Percentiles rank a stretch among this genome's conserved stretches.
Conservation (phyloP, 345 rosid species). For the Gossypium rotundifolium region DNA sequence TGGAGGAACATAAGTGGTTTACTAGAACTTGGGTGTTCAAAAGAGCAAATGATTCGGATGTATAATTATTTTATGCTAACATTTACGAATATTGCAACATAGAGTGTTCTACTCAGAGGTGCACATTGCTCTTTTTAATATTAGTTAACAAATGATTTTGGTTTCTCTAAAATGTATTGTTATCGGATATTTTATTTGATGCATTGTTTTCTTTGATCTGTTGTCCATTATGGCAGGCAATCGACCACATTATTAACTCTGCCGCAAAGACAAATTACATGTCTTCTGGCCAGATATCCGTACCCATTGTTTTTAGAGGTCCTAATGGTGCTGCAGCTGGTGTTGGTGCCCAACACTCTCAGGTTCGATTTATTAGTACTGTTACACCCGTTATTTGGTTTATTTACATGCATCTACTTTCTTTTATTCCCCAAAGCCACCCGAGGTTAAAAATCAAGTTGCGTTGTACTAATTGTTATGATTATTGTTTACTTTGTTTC, state of each 20-base stretch:
- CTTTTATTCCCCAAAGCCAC: background rate
- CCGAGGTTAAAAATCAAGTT: background rate
- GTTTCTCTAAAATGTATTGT: background rate
- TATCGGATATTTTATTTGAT: background rate
- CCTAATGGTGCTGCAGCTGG: slow-evolving; percentile 99
- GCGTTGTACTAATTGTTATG: background rate
- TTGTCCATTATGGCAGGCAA: slow-evolving; percentile 45
- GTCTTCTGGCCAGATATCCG: slow-evolving; percentile 82
- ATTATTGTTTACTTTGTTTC: background rate
- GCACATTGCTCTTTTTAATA: background rate
- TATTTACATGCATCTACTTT: background rate
- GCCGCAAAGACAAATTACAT: slow-evolving; percentile 83
- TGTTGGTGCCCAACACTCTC: slow-evolving; percentile 98
- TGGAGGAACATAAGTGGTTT: background rate
- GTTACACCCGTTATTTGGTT: background rate
- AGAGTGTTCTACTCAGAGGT: background rate
- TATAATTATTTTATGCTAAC: background rate
- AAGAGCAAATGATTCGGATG: background rate
- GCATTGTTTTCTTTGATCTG: slow-evolving; percentile 1
- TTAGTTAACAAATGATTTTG: background rate
- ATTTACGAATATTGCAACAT: background rate
- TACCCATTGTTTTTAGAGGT: slow-evolving; percentile 88
- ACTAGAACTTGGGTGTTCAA: background rate
- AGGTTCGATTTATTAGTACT: slow-evolving; percentile 11
- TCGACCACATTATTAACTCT: slow-evolving; percentile 87